These are phyloP conservation scores for Lolium rigidum DNA, from an alignment of 176 grass and related monocot genomes.

Conservation along the genomic window DNA sequence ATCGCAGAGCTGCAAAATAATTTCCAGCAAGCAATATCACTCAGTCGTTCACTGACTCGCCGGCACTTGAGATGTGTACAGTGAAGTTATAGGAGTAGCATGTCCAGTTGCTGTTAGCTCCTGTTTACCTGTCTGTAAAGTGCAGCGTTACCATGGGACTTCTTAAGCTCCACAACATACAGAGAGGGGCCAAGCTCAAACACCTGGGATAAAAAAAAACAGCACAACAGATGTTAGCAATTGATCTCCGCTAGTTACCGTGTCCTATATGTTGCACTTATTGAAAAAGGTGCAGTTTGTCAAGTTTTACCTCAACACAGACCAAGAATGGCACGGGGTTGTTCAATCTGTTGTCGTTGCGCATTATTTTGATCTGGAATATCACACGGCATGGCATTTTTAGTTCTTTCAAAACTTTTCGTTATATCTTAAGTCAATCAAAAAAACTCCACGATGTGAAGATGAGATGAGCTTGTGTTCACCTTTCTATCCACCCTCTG, in stretches of 20 bases:
- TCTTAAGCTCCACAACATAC: conserved; percentile 79
- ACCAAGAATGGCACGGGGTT: conserved; percentile 55
- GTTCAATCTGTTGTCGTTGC: conserved; percentile 33
- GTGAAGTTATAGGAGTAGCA: background rate
- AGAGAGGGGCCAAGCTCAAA: conserved; percentile 82
- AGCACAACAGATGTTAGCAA: background rate
- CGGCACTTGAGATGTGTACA: too few species aligned
- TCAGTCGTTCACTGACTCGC: background rate
- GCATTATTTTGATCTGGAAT: conserved; percentile 67
- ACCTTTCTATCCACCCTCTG: conserved; percentile 61
- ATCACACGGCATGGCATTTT: background rate
- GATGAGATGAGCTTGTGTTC: background rate
- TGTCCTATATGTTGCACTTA: too few species aligned
- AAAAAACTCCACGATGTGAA: background rate
- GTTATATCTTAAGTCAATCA: background rate
- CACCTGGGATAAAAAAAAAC: conserved; percentile 48
- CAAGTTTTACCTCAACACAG: conserved; percentile 49
- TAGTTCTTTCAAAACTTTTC: conserved; percentile 13
- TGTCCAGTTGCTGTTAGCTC: background rate
- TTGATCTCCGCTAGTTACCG: background rate
- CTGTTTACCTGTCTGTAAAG: conserved; percentile 79
- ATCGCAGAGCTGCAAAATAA: conserved; percentile 61
- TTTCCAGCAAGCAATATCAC: background rate
- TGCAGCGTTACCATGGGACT: conserved; percentile 66
- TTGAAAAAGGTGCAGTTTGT: background rate